Evolutionary conservation across 1,139 yeast genomes (phyloP).

Genomic region (Saccharomycopsis crataegensis): DNA sequence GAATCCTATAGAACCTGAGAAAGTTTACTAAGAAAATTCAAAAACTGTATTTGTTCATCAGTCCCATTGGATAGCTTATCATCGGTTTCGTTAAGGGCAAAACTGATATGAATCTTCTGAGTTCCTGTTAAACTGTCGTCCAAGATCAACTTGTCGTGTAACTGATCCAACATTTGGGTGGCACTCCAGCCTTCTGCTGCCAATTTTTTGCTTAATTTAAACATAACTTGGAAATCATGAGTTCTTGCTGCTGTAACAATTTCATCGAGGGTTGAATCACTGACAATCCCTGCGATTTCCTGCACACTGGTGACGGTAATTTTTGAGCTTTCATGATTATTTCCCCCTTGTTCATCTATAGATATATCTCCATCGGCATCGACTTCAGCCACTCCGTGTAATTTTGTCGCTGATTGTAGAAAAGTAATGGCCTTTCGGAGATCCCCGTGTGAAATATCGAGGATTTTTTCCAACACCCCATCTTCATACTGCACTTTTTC

Average conservation of each 20-base stretch:
- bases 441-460: conserved; percentile 76
- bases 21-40: conserved; percentile 59
- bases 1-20: conserved; percentile 33
- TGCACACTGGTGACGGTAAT: conserved; percentile 41
- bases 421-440: conserved; percentile 87
- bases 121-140: conserved; percentile 46
- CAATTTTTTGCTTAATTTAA: conserved; percentile 44
- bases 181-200: conserved; percentile 84
- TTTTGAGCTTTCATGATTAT: conserved; percentile 17
- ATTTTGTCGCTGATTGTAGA: conserved; percentile 78
- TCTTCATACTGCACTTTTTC: conserved; percentile 41
- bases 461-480: conserved; percentile 51
- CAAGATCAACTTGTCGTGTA: conserved; percentile 66
- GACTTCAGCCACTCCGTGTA: conserved; percentile 30
- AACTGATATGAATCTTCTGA: conserved; percentile 60
- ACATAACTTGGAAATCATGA: conserved; percentile 37
- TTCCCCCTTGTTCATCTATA: conserved; percentile 24
- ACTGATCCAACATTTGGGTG: conserved; percentile 65
- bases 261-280: conserved; percentile 41
- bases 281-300: conserved; percentile 85
- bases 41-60: conserved; percentile 79
- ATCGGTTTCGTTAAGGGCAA: conserved; percentile 68
- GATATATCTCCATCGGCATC: conserved; percentile 33
- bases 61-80: conserved; percentile 74
- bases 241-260: conserved; percentile 34